phyloP scores from a whole-genome alignment of 306 rosid genomes.

The Malus orientalis region DNA sequence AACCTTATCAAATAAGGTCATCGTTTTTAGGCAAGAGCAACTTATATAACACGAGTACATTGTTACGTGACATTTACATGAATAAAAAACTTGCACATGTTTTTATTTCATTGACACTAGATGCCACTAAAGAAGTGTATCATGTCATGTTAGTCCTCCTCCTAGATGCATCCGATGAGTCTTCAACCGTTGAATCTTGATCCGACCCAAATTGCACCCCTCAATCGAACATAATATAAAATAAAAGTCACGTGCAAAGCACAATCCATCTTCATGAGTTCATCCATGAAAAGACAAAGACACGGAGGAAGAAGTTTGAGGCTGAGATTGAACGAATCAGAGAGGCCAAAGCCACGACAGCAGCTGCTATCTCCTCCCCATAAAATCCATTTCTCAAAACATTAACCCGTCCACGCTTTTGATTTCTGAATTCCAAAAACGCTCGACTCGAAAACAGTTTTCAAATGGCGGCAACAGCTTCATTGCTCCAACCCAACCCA shows the following conservation, averaged over 20 bases:
- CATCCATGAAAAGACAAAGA: neutral
- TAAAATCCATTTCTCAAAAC: neutral
- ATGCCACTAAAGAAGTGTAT: no score
- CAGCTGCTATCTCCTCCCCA: neutral
- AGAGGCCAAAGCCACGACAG: neutral
- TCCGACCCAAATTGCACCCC: no score
- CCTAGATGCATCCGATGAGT: no score
- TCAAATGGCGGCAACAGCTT: conserved; percentile 28
- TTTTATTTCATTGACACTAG: no score
- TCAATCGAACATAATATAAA: neutral
- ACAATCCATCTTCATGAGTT: neutral
- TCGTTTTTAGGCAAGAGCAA: no score
- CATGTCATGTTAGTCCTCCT: no score
- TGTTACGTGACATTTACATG: no score
- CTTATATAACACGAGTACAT: no score
- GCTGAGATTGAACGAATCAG: neutral
- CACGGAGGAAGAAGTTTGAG: neutral
- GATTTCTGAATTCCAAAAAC: neutral
- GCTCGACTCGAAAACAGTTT: neutral
- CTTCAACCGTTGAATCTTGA: no score
- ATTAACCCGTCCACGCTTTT: neutral
- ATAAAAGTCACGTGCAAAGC: neutral
- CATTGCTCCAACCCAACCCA: conserved; percentile 34
- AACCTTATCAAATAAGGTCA: no score
- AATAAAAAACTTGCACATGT: no score